Base-by-base conservation (phyloP, 164 flowering plant genomes). In the Cinnamomum chago region DNA sequence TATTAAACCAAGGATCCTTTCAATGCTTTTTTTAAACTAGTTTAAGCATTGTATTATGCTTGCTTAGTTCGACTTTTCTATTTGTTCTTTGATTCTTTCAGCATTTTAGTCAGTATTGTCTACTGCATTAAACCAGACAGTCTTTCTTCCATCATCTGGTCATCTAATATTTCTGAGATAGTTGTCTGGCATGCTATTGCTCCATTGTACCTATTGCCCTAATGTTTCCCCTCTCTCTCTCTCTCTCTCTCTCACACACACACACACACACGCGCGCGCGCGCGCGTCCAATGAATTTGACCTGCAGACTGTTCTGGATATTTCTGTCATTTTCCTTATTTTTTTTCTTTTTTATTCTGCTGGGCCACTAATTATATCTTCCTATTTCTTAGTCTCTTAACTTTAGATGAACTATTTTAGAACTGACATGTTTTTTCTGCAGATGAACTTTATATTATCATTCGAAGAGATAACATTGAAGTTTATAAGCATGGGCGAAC, bases 401-500 rank as follows among this genome's bases (percentile, higher is more conserved):
- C 47, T 40, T 40, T 7, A 40, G 47, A 40, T 5, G 9, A 40
- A 40, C 11, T 40, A 40, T 55, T 55, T 55, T 15, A 55, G 60
- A 55, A 55, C 20, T 55, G n/a, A 55, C 60, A 55, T 55, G 10
- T 65, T 62, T 62, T 30, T 67, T 28, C 47, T 87, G 85, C 98
- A 96, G 99, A 89, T 96, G 66, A 92, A 80, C 77, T 90, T 87
- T 78, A 77, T 88, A n/a, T 77, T 96, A 76, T 96, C 99, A 55
- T 96, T 96, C 79, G 99, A 96, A 81, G 99, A 96, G 86, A 87
- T 96, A 84, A 86, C 97, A 51, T 79, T 96, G 90, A 96, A 91
- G 88, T 96, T 96, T 73, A 91, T 96, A 67, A 83, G 85, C 77
- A 85, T 84, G 14, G 85, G 85, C 18, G 98, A 96, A 83, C 99